phyloP scores from a whole-genome alignment of 2,329 filamentous ascomycete species.

The Arachnomyces sp. region DNA sequence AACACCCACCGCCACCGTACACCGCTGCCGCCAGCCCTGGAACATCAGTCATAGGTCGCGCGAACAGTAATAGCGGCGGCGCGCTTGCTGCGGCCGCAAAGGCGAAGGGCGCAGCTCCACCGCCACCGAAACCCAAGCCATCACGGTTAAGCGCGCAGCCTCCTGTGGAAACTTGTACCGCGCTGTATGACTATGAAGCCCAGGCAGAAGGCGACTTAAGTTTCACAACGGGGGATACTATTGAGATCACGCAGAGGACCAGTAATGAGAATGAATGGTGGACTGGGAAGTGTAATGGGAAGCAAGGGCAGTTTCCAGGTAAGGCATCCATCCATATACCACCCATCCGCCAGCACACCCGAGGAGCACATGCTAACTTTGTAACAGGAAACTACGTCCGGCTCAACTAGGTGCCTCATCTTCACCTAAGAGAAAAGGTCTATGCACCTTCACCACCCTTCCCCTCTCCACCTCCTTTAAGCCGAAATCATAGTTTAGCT shows the following conservation, averaged over 20 bases:
- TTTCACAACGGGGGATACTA: conserved; percentile 78
- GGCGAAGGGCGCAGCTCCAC: conserved; percentile 52
- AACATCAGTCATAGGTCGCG: conserved; percentile 28
- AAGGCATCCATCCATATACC: no score
- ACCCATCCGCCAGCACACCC: no score
- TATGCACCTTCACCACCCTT: no score
- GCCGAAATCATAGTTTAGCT: no score
- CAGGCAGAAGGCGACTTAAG: conserved; percentile 91
- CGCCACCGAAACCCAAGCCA: conserved; percentile 76
- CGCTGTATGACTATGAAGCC: conserved; percentile 91
- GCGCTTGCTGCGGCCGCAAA: conserved; percentile 52
- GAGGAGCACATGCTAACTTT: no score
- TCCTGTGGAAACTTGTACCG: conserved; percentile 69
- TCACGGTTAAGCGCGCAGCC: conserved; percentile 59
- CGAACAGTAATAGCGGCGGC: conserved; percentile 35
- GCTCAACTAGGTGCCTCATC: no score
- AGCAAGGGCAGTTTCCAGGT: conserved; percentile 93
- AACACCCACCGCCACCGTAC: conserved; percentile 65
- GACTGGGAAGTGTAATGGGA: conserved; percentile 70
- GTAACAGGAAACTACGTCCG: no score
- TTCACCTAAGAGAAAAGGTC: no score
- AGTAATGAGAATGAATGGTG: conserved; percentile 96
- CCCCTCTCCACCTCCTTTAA: no score
- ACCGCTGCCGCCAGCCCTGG: conserved; percentile 36
- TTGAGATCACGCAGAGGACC: conserved; percentile 79